Evolutionary conservation across 2,329 filamentous ascomycete genomes (phyloP).

Genomic region (Neofusicoccum parvum): DNA sequence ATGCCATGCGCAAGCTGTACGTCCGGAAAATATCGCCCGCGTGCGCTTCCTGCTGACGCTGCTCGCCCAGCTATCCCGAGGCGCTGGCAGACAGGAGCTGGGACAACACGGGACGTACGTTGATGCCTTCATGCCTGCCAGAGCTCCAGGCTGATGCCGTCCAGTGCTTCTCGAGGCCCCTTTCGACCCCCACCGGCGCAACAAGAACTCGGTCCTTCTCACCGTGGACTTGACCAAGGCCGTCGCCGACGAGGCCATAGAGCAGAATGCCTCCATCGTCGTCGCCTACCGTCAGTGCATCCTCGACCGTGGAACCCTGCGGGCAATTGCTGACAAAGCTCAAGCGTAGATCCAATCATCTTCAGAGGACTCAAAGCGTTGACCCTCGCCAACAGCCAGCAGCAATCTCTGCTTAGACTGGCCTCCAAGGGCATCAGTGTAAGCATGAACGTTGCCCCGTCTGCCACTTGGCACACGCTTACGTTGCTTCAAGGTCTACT

Average conservation of each 20-base stretch:
- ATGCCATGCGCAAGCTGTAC: slow-evolving; percentile 77
- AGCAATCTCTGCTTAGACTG: slow-evolving; percentile 79
- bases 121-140: not conserved
- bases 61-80: slow-evolving; percentile 73
- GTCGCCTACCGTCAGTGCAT: slow-evolving; percentile 77
- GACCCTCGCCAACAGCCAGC: slow-evolving; percentile 81
- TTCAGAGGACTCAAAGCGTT: slow-evolving; percentile 90
- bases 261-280: slow-evolving; percentile 73
- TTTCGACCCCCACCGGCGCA: slow-evolving; percentile 57
- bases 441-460: not conserved
- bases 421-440: slow-evolving; percentile 83
- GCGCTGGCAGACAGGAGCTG: slow-evolving; percentile 85
- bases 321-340: slow-evolving; percentile 27
- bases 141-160: not conserved
- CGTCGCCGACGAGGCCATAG: slow-evolving; percentile 88
- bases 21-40: slow-evolving; percentile 36
- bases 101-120: slow-evolving; percentile 85
- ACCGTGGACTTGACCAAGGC: slow-evolving; percentile 89
- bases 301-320: not conserved
- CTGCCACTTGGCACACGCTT: not conserved
- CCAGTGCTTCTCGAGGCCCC: slow-evolving; percentile 71
- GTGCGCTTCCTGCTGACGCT: not conserved
- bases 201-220: slow-evolving; percentile 71
- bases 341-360: slow-evolving; percentile 81
- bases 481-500: slow-evolving; percentile 65